phyloP scores from a whole-genome alignment of 768 basidiomycete species.

The Hypsizygus marmoreus region DNA sequence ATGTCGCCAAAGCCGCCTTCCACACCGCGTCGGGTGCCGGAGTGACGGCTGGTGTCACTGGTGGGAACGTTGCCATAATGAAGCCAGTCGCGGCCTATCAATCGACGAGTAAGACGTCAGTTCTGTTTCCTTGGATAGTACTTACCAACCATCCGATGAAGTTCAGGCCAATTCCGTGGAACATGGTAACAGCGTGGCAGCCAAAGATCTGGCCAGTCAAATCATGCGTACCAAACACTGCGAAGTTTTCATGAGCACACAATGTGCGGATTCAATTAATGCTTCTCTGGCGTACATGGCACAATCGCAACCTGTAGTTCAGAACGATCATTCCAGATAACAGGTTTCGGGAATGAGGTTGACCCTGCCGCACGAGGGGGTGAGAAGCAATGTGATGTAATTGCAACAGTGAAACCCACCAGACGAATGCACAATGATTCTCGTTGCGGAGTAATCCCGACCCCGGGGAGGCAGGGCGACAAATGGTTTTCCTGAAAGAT shows the following conservation, averaged over 20 bases:
- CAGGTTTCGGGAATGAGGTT: conserved; percentile 27
- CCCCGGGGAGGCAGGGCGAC: conserved; percentile 8
- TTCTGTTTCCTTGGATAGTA: neutral
- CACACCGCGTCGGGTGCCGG: conserved; percentile 20
- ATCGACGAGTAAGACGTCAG: neutral
- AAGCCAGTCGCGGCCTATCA: conserved; percentile 6
- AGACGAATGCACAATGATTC: conserved; percentile 25
- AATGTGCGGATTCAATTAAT: neutral
- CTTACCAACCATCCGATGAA: conserved; percentile 7
- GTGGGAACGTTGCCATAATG: conserved; percentile 8
- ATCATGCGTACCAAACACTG: conserved; percentile 7
- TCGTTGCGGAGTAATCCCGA: conserved; percentile 1
- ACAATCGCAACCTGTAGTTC: conserved; percentile 15
- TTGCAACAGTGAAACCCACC: conserved; percentile 14
- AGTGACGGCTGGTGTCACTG: conserved; percentile 11
- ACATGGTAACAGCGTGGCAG: conserved; percentile 5
- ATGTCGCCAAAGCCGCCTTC: conserved; percentile 9
- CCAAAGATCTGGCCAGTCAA: conserved; percentile 2
- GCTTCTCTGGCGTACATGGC: conserved; percentile 13
- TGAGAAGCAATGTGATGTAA: neutral
- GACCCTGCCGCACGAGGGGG: conserved; percentile 16
- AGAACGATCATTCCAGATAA: conserved; percentile 17
- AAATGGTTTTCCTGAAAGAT: conserved; percentile 2
- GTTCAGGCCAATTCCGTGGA: conserved; percentile 7
- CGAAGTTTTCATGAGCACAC: neutral